phyloP scores from a whole-genome alignment of 1,139 yeast species.

The Yamadazyma friedrichii region DNA sequence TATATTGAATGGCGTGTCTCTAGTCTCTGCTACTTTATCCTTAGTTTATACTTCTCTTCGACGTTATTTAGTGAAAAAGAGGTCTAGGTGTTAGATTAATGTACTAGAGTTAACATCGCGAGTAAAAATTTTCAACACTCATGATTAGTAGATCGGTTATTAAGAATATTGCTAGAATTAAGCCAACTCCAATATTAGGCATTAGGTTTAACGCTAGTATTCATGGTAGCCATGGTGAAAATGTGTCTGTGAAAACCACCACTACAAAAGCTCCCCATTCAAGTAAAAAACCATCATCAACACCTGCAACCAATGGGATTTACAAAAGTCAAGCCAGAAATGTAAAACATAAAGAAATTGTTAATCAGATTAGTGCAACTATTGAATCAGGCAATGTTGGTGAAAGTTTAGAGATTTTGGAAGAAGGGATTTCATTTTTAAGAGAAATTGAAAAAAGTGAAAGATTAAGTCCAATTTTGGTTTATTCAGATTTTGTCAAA shows the following conservation, averaged over 20 bases:
- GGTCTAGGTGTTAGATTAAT: too few species aligned
- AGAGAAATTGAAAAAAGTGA: slow-evolving; percentile 38
- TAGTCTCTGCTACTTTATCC: too few species aligned
- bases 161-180: background rate
- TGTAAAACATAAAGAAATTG: slow-evolving; percentile 34
- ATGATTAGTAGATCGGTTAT: slow-evolving; percentile 2
- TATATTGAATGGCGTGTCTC: slow-evolving; percentile 4
- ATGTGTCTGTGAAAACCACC: background rate
- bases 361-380: slow-evolving; percentile 29
- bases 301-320: background rate
- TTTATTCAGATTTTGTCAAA: slow-evolving; percentile 29
- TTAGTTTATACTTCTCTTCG: too few species aligned
- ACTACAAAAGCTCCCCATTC: background rate
- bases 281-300: background rate
- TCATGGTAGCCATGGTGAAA: background rate
- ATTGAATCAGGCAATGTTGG: slow-evolving; percentile 21
- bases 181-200: background rate
- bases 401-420: slow-evolving; percentile 39
- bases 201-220: background rate
- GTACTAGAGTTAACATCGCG: slow-evolving; percentile 2
- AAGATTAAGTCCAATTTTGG: slow-evolving; percentile 24
- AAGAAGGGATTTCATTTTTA: slow-evolving; percentile 42
- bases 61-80: too few species aligned
- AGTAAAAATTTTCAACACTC: slow-evolving; percentile 5
- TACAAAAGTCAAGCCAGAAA: slow-evolving; percentile 8